Percentiles rank a stretch among this genome's conserved stretches.
These are phyloP conservation scores for Ogataea paraovalis DNA, from an alignment of 805 yeast genomes.

Conservation along the genomic window DNA sequence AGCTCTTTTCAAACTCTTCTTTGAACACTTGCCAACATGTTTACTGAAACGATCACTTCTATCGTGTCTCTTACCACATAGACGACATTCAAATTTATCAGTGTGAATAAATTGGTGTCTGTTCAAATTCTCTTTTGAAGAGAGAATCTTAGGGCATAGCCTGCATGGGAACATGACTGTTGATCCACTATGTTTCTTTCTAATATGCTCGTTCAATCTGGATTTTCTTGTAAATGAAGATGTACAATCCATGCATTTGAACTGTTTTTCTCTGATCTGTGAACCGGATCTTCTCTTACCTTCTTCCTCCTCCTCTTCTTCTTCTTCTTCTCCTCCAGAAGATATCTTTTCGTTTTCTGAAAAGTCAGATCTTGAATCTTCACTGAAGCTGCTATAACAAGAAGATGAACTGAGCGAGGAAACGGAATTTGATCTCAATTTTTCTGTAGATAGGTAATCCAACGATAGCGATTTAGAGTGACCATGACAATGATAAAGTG, in stretches of 20 bases:
- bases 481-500: not conserved
- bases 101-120: slow-evolving; percentile 28
- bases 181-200: slow-evolving; percentile 21
- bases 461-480: not conserved
- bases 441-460: not conserved
- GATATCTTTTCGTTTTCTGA: no score
- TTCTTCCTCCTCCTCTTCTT: no score
- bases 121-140: slow-evolving; percentile 25
- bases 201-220: slow-evolving; percentile 24
- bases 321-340: no score
- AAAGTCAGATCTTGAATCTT: not conserved
- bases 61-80: slow-evolving; percentile 25
- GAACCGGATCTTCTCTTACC: not conserved
- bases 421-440: not conserved
- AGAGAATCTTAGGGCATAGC: slow-evolving; percentile 17
- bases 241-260: slow-evolving; percentile 10
- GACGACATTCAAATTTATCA: slow-evolving; percentile 22
- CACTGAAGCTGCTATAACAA: not conserved
- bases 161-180: slow-evolving; percentile 18
- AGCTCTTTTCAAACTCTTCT: not conserved
- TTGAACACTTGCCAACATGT: slow-evolving; percentile 19
- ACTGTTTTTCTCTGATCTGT: not conserved
- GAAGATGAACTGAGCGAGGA: not conserved
- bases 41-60: slow-evolving; percentile 22
- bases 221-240: slow-evolving; percentile 26